Percentiles rank a stretch among this genome's conserved stretches.
Evolutionary conservation across 2,329 filamentous ascomycete genomes (phyloP).

Genomic region (Aspergillus transmontanensis): DNA sequence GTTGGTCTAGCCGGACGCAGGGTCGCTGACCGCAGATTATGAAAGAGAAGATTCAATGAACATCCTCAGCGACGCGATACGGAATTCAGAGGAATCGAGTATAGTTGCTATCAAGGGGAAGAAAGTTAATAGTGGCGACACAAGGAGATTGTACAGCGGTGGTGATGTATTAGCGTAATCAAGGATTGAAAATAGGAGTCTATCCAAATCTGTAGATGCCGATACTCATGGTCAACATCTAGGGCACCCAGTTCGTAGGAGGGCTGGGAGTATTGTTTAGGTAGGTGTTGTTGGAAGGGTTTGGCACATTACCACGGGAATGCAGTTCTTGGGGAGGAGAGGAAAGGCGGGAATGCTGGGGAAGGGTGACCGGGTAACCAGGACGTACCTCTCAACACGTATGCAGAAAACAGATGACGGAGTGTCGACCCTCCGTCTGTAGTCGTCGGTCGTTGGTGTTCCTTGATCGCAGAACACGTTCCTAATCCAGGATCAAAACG

Average conservation of each 20-base stretch:
- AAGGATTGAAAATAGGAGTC: not conserved
- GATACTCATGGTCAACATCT: slow-evolving; percentile 12
- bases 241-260: slow-evolving; percentile 13
- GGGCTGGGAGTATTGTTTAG: slow-evolving; percentile 16
- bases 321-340: slow-evolving; percentile 27
- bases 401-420: slow-evolving; percentile 9
- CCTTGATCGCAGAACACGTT: slow-evolving; percentile 17
- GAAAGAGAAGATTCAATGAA: slow-evolving; percentile 26
- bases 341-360: slow-evolving; percentile 35
- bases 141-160: not conserved
- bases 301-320: slow-evolving; percentile 28
- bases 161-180: slow-evolving; percentile 1
- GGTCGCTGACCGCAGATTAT: slow-evolving; percentile 38
- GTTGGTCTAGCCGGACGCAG: slow-evolving; percentile 18
- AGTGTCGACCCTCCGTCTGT: not conserved
- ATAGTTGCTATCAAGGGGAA: not conserved
- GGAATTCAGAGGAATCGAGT: not conserved
- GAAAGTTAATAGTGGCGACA: not conserved
- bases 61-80: slow-evolving; percentile 26
- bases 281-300: slow-evolving; percentile 17
- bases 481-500: slow-evolving; percentile 16
- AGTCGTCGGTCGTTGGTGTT: not conserved
- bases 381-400: slow-evolving; percentile 19
- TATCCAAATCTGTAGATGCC: slow-evolving; percentile 11
- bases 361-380: slow-evolving; percentile 22